Evolutionary conservation across 768 basidiomycete genomes (phyloP).

Genomic region (Boletus rex-veris): DNA sequence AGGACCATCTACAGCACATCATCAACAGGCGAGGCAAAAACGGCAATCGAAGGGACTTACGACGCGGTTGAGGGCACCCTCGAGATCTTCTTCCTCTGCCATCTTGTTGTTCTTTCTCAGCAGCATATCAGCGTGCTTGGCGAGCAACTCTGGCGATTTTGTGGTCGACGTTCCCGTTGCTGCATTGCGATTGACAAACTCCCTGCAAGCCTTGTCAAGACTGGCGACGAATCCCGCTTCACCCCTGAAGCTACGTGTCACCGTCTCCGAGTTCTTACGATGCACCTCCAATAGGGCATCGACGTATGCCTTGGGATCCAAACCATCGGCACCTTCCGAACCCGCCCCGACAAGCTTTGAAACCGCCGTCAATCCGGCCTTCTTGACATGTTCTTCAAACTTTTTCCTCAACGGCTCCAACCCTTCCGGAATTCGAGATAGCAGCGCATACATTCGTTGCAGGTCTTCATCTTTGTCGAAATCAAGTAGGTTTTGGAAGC

Average conservation of each 20-base stretch:
- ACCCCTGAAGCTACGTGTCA: slow-evolving; percentile 83
- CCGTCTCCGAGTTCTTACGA: slow-evolving; percentile 86
- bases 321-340: slow-evolving; percentile 48
- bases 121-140: slow-evolving; percentile 86
- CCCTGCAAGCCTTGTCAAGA: slow-evolving; percentile 91
- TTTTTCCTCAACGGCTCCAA: slow-evolving; percentile 86
- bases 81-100: slow-evolving; percentile 86
- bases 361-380: slow-evolving; percentile 78
- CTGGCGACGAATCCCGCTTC: slow-evolving; percentile 93
- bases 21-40: background rate
- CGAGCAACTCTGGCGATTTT: slow-evolving; percentile 89
- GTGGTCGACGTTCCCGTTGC: slow-evolving; percentile 81
- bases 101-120: slow-evolving; percentile 95
- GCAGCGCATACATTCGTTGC: slow-evolving; percentile 90
- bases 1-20: slow-evolving; percentile 72
- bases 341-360: slow-evolving; percentile 63
- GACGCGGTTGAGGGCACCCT: slow-evolving; percentile 85
- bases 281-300: slow-evolving; percentile 91
- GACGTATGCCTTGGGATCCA: slow-evolving; percentile 93
- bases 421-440: slow-evolving; percentile 86
- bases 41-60: slow-evolving; percentile 43
- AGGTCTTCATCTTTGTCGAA: slow-evolving; percentile 94
- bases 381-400: slow-evolving; percentile 96
- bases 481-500: slow-evolving; percentile 86
- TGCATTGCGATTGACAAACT: slow-evolving; percentile 91